phyloP scores from a whole-genome alignment of 2,329 filamentous ascomycete genomes.

The Colletotrichum sublineola region DNA sequence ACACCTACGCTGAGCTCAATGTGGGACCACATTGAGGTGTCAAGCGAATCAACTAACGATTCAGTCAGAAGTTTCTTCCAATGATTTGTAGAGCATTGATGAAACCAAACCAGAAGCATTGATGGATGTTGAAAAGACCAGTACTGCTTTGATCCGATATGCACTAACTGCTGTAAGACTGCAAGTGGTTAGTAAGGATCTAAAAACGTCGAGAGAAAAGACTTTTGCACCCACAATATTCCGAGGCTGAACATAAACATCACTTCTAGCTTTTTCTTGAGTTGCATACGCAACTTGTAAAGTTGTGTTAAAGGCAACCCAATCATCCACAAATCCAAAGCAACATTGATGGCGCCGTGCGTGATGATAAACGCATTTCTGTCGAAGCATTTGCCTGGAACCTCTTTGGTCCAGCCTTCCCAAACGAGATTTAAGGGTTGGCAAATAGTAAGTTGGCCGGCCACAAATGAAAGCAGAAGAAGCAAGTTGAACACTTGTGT shows the following conservation, averaged over 20 bases:
- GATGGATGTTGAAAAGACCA: not conserved
- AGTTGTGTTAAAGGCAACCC: conserved; percentile 56
- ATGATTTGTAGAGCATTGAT: not conserved
- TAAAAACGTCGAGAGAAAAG: not conserved
- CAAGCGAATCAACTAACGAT: not conserved
- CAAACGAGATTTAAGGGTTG: conserved; percentile 58
- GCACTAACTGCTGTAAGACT: conserved; percentile 25
- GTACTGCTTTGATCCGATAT: not conserved
- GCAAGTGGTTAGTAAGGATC: not conserved
- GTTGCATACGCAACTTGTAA: conserved; percentile 48
- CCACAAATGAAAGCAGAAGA: conserved; percentile 48
- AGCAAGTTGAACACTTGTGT: conserved; percentile 34
- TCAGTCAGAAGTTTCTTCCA: not conserved
- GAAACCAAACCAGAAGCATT: not conserved
- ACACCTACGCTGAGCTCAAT: conserved; percentile 7
- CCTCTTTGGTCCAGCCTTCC: conserved; percentile 50
- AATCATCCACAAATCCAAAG: conserved; percentile 58
- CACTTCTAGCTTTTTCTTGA: conserved; percentile 53
- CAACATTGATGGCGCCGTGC: conserved; percentile 58
- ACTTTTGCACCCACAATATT: conserved; percentile 21
- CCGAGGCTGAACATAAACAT: conserved; percentile 55
- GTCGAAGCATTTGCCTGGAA: conserved; percentile 51
- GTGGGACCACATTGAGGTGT: not conserved
- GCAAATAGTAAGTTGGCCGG: conserved; percentile 59
- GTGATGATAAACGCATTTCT: conserved; percentile 55